These are phyloP conservation scores for Sporothrix dimorphospora DNA, from an alignment of 2,329 filamentous ascomycete genomes.

Conservation along the genomic window DNA sequence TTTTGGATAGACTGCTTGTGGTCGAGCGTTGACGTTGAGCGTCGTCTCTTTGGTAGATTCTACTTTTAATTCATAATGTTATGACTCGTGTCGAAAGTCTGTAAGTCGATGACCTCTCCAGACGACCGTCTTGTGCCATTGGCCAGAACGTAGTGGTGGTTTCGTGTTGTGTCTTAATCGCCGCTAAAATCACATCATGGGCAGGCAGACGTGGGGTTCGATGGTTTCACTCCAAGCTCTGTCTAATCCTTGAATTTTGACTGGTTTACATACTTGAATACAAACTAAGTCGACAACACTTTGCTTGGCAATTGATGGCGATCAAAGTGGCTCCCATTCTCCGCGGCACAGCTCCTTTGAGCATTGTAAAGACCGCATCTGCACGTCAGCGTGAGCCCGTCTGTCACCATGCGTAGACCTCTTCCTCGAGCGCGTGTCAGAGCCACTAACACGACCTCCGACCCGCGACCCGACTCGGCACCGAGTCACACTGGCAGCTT, in stretches of 20 bases:
- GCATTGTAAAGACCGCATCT: neutral
- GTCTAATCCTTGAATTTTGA: slow-evolving; percentile 46
- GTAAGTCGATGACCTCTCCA: neutral
- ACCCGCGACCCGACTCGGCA: slow-evolving; percentile 12
- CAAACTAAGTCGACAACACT: slow-evolving; percentile 45
- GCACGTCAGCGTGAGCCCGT: slow-evolving; percentile 3
- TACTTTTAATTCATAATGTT: neutral
- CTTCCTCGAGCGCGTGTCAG: neutral
- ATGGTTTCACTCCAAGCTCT: neutral
- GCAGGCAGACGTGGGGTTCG: neutral
- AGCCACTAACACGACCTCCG: neutral
- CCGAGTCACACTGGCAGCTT: neutral
- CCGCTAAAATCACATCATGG: slow-evolving; percentile 25
- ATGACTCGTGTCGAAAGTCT: neutral
- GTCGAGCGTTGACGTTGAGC: neutral
- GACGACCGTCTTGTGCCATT: neutral
- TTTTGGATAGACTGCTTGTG: neutral
- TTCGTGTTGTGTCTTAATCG: slow-evolving; percentile 1
- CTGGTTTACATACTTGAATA: slow-evolving; percentile 48
- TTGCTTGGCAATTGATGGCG: neutral
- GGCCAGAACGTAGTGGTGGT: neutral
- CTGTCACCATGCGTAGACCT: slow-evolving; percentile 4
- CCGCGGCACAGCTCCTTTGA: neutral
- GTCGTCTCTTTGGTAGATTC: no score
- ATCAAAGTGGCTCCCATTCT: neutral